phyloP scores from a whole-genome alignment of 257 asterid genomes.

The Solanum dulcamara region DNA sequence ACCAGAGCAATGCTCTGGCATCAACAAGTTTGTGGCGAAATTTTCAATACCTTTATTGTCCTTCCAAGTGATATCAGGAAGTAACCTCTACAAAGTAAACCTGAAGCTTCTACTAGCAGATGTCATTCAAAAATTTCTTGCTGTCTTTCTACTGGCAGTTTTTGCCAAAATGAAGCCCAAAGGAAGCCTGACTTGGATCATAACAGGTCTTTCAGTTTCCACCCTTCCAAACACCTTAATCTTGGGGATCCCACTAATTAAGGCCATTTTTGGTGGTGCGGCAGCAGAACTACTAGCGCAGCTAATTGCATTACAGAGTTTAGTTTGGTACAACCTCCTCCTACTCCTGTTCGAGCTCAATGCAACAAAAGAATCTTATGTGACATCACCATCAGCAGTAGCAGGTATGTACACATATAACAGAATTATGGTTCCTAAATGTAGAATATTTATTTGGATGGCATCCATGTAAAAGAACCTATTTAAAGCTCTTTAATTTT shows the following conservation, averaged over 20 bases:
- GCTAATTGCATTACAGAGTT: slow-evolving; percentile 75
- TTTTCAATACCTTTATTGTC: slow-evolving; percentile 76
- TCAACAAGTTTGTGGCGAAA: slow-evolving; percentile 83
- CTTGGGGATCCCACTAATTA: slow-evolving; percentile 68
- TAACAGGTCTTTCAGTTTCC: slow-evolving; percentile 74
- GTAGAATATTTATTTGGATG: background rate
- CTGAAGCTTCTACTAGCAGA: slow-evolving; percentile 59
- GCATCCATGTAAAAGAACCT: background rate
- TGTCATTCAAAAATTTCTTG: slow-evolving; percentile 53
- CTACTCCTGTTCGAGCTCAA: slow-evolving; percentile 64
- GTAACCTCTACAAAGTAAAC: slow-evolving; percentile 72
- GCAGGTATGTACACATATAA: slow-evolving; percentile 31
- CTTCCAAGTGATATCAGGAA: slow-evolving; percentile 63
- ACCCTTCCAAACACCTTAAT: slow-evolving; percentile 77
- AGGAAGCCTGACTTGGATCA: slow-evolving; percentile 57
- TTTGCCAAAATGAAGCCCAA: slow-evolving; percentile 32
- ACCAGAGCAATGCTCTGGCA: slow-evolving; percentile 69
- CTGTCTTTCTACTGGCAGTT: slow-evolving; percentile 26
- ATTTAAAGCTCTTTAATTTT: background rate
- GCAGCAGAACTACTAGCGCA: slow-evolving; percentile 44
- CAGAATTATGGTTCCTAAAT: background rate
- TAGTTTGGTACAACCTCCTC: slow-evolving; percentile 78
- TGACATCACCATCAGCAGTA: slow-evolving; percentile 22
- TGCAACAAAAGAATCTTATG: slow-evolving; percentile 37
- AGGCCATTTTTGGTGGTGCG: slow-evolving; percentile 73